Percentiles rank a stretch among this genome's conserved stretches.
These are phyloP conservation scores for Tuber calosporum DNA, from an alignment of 495 filamentous ascomycete genomes.

Conservation along the genomic window DNA sequence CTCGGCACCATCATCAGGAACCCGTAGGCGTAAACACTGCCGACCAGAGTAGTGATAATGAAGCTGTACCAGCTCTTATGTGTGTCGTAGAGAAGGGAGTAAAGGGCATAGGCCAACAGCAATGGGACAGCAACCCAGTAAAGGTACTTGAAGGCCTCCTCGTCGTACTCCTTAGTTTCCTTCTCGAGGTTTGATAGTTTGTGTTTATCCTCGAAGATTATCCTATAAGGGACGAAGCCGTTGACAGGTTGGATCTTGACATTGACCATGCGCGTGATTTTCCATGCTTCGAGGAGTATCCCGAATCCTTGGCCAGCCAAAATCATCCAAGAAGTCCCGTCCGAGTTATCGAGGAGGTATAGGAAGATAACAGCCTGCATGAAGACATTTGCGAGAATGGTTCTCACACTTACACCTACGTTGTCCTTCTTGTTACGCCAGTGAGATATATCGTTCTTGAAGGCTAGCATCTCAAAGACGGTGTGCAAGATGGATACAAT, in stretches of 20 bases:
- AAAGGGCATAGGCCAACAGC: slow-evolving; percentile 77
- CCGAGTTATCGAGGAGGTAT: slow-evolving; percentile 95
- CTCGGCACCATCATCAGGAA: slow-evolving; percentile 99
- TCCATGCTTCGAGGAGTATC: slow-evolving; percentile 94
- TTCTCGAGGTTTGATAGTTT: slow-evolving; percentile 88
- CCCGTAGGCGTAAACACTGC: slow-evolving; percentile 93
- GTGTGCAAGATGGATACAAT: slow-evolving; percentile 84
- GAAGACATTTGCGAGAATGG: slow-evolving; percentile 94
- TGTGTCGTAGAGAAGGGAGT: slow-evolving; percentile 83
- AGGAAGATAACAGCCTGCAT: slow-evolving; percentile 97
- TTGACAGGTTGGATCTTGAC: slow-evolving; percentile 69
- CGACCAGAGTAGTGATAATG: slow-evolving; percentile 81
- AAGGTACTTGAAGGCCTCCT: slow-evolving; percentile 93
- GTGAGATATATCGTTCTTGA: slow-evolving; percentile 94
- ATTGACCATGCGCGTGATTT: slow-evolving; percentile 93
- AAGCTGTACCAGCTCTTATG: slow-evolving; percentile 99
- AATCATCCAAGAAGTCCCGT: slow-evolving; percentile 99
- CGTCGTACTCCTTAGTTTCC: slow-evolving; percentile 97
- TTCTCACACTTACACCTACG: slow-evolving; percentile 88
- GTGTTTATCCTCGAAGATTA: slow-evolving; percentile 94
- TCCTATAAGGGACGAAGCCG: slow-evolving; percentile 69
- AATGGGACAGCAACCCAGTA: slow-evolving; percentile 87
- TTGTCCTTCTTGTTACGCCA: slow-evolving; percentile 99
- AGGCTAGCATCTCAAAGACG: slow-evolving; percentile 90
- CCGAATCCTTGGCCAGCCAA: slow-evolving; percentile 85